These are phyloP conservation scores for Circinella minor DNA, from an alignment of 371 early-diverging fungal genomes.

Conservation along the genomic window DNA sequence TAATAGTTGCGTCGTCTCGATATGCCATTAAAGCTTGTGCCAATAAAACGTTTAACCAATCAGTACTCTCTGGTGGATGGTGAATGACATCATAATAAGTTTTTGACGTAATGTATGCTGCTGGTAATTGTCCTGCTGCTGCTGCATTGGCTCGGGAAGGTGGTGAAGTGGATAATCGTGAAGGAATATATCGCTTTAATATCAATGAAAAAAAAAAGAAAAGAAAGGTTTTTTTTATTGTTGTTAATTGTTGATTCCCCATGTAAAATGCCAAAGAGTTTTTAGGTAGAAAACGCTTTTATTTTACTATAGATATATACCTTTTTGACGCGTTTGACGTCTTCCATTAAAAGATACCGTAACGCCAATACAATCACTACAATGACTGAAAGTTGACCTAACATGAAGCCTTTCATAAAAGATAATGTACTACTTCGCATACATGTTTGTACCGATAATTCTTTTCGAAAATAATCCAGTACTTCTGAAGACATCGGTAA, in stretches of 20 bases:
- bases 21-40: slow-evolving; percentile 86
- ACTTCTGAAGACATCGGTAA: slow-evolving; percentile 7
- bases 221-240: no score
- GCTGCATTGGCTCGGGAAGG: slow-evolving; percentile 31
- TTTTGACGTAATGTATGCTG: slow-evolving; percentile 58
- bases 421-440: slow-evolving; percentile 35
- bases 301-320: slow-evolving; percentile 24
- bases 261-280: no score
- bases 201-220: background rate
- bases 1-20: slow-evolving; percentile 81
- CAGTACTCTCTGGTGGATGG: slow-evolving; percentile 81
- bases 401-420: slow-evolving; percentile 62
- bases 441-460: slow-evolving; percentile 23
- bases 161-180: slow-evolving; percentile 45
- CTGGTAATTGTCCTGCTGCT: slow-evolving; percentile 37
- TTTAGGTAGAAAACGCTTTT: no score
- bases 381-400: slow-evolving; percentile 66
- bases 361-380: slow-evolving; percentile 59
- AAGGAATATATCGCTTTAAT: slow-evolving; percentile 45
- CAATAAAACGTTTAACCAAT: slow-evolving; percentile 92
- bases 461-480: slow-evolving; percentile 13
- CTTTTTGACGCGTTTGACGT: slow-evolving; percentile 52
- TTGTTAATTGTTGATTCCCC: no score
- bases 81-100: slow-evolving; percentile 67
- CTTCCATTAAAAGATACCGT: slow-evolving; percentile 68